Evolutionary conservation across 1,284 basidiomycete species (phyloP).

Genomic region (Psilocybe mexicana): DNA sequence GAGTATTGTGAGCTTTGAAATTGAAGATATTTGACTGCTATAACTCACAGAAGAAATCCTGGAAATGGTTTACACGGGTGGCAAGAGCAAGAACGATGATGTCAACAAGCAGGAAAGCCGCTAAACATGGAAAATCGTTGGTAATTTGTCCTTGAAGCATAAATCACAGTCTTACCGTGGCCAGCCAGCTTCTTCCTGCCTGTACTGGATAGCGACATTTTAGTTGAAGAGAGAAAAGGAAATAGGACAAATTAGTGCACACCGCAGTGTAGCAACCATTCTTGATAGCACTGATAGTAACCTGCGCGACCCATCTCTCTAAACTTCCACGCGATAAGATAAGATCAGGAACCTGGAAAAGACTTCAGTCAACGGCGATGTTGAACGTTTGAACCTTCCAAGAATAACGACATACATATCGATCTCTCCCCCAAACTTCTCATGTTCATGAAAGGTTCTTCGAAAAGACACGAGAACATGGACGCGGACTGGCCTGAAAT

Average conservation of each 20-base stretch:
- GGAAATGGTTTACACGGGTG: constrained; percentile 53
- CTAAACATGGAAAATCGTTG: constrained; percentile 28
- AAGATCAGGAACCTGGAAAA: too few species aligned
- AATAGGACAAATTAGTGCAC: too few species aligned
- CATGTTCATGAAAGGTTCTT: not conserved
- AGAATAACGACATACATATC: not conserved
- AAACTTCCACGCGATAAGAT: too few species aligned
- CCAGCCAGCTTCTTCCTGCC: constrained; percentile 31
- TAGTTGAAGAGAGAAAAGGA: too few species aligned
- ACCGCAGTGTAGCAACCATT: too few species aligned
- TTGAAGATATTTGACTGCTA: not conserved
- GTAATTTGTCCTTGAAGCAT: not conserved
- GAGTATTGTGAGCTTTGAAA: not conserved
- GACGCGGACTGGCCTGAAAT: not conserved
- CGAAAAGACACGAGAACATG: not conserved
- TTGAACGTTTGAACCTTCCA: not conserved
- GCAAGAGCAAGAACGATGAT: constrained; percentile 55
- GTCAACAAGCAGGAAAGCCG: constrained; percentile 44
- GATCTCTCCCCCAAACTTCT: not conserved
- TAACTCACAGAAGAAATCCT: constrained; percentile 58
- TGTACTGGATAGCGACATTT: constrained; percentile 27
- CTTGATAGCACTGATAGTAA: too few species aligned
- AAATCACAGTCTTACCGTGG: constrained; percentile 25
- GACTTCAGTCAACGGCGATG: too few species aligned
- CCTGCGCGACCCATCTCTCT: too few species aligned